Percentiles rank a stretch among this genome's conserved stretches.
These are phyloP conservation scores for Seiridium unicorne DNA, from an alignment of 2,329 filamentous ascomycete genomes.

Conservation along the genomic window DNA sequence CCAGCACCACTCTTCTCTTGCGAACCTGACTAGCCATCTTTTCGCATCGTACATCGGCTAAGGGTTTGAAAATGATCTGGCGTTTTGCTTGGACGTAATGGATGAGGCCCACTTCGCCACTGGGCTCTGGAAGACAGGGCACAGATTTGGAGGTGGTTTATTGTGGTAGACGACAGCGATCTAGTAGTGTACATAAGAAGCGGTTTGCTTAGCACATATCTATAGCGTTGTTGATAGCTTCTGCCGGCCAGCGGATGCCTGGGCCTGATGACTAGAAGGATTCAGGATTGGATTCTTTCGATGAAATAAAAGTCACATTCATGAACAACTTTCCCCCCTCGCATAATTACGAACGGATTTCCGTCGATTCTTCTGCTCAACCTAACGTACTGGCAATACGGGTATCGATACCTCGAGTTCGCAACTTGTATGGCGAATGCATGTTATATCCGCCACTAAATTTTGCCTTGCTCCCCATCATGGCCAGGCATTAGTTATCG, in stretches of 20 bases:
- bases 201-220: neutral
- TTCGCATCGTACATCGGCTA: neutral
- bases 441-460: too few relatives aligned
- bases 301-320: too few relatives aligned
- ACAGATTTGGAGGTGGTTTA: neutral
- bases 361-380: too few relatives aligned
- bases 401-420: too few relatives aligned
- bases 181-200: neutral
- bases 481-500: too few relatives aligned
- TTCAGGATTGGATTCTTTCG: too few relatives aligned
- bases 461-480: too few relatives aligned
- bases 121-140: neutral
- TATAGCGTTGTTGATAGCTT: slow-evolving; percentile 1
- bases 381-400: too few relatives aligned
- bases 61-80: neutral
- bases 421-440: too few relatives aligned
- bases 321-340: too few relatives aligned
- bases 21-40: neutral
- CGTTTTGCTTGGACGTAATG: neutral
- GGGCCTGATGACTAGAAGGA: neutral
- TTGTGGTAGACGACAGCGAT: neutral
- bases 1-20: neutral
- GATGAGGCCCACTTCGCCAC: neutral
- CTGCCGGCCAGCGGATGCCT: neutral
- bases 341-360: too few relatives aligned